Evolutionary conservation across 345 rosid species (phyloP).

Genomic region (Populus ilicifolia): DNA sequence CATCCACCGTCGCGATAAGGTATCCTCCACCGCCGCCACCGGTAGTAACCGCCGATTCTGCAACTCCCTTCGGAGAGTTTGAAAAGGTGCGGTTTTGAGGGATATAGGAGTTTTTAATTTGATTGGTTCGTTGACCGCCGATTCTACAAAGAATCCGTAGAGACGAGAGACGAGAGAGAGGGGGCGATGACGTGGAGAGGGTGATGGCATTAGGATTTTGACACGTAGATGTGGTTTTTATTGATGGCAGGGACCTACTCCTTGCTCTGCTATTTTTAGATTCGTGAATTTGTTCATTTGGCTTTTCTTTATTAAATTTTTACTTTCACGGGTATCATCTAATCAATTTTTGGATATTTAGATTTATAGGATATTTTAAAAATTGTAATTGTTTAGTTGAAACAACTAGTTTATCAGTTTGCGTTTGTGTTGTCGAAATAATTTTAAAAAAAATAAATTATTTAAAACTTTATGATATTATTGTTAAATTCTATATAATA

Average conservation of each 20-base stretch:
- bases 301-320: too few species aligned
- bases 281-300: too few species aligned
- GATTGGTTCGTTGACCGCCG: constrained; percentile 9
- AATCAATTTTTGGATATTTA: too few species aligned
- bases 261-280: background rate
- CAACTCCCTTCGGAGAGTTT: background rate
- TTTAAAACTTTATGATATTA: too few species aligned
- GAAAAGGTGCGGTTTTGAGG: background rate
- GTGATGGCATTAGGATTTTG: background rate
- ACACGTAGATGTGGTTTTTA: background rate
- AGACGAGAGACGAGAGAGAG: background rate
- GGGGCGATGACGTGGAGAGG: background rate
- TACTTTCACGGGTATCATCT: too few species aligned
- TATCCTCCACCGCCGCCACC: background rate
- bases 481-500: too few species aligned
- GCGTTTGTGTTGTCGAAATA: too few species aligned
- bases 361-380: too few species aligned
- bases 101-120: background rate
- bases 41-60: background rate
- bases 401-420: too few species aligned
- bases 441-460: too few species aligned
- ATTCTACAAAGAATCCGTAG: background rate
- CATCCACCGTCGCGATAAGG: constrained; percentile 3
- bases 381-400: too few species aligned
- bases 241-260: background rate